A percentile compares a stretch with the other conserved stretches of the same genome.
Conservation (phyloP, 495 filamentous ascomycete genomes). For the Aspergillus campestris region DNA sequence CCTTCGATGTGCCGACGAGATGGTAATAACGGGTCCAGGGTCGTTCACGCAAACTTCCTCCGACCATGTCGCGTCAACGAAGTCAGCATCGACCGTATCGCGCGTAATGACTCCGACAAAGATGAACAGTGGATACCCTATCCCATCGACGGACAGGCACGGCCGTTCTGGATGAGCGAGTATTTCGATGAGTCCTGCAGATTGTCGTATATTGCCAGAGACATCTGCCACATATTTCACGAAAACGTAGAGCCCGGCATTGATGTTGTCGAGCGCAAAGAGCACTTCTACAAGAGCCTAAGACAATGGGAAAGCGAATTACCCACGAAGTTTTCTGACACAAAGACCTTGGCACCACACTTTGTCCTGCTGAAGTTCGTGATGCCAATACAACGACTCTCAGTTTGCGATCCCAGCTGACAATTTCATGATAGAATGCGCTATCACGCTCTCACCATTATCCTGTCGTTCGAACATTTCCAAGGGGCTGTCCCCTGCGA, state of each 20-base stretch:
- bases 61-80: conserved; percentile 17
- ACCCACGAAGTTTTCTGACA: conserved; percentile 7
- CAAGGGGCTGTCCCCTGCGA: not conserved
- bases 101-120: conserved; percentile 1
- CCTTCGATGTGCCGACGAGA: not conserved
- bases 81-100: conserved; percentile 14
- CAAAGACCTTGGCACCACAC: conserved; percentile 16
- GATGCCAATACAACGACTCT: no score
- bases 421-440: conserved; percentile 16
- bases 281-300: conserved; percentile 15
- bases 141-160: conserved; percentile 9
- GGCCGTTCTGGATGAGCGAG: conserved; percentile 14
- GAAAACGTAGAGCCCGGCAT: not conserved
- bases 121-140: conserved; percentile 19
- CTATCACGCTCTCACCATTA: conserved; percentile 22
- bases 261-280: conserved; percentile 6
- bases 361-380: conserved; percentile 23
- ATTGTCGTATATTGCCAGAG: conserved; percentile 22
- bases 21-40: conserved; percentile 5
- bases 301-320: conserved; percentile 15
- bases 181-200: conserved; percentile 27
- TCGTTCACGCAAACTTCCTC: conserved; percentile 26
- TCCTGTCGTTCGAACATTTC: conserved; percentile 17
- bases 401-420: no score
- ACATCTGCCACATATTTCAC: conserved; percentile 13